Evolutionary conservation across 1,284 basidiomycete species (phyloP).

Genomic region (Austropuccinia psidii): DNA sequence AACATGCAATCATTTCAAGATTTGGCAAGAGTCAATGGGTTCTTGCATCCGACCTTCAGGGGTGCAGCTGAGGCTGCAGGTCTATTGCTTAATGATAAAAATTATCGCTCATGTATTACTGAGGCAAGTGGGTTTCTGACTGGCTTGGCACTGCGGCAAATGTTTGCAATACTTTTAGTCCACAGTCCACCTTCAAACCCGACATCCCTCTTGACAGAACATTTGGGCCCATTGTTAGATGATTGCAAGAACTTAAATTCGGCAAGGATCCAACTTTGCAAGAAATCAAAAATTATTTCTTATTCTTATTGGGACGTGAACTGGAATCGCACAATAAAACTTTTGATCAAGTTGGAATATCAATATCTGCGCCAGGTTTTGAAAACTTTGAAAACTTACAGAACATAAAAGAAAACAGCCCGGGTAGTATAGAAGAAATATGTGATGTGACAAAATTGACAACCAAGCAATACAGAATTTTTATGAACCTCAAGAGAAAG

Average conservation of each 20-base stretch:
- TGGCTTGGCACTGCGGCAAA: constrained; percentile 48
- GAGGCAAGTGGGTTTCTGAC: constrained; percentile 52
- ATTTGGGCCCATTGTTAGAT: constrained; percentile 50
- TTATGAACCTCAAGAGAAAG: too few species aligned
- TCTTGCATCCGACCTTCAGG: constrained; percentile 44
- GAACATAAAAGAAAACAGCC: too few species aligned
- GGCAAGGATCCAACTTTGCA: too few species aligned
- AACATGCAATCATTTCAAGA: constrained; percentile 49
- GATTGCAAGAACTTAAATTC: constrained; percentile 37
- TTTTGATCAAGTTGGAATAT: constrained; percentile 50
- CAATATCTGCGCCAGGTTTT: too few species aligned
- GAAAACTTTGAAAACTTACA: too few species aligned
- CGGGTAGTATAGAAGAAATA: too few species aligned
- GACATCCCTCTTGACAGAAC: constrained; percentile 49
- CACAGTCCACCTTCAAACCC: constrained; percentile 48
- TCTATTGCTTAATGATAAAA: constrained; percentile 46
- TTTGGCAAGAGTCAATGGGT: constrained; percentile 45
- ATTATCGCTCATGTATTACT: constrained; percentile 50
- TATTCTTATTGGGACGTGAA: background rate
- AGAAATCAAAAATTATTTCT: too few species aligned
- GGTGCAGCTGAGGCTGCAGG: constrained; percentile 51
- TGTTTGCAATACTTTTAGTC: constrained; percentile 51
- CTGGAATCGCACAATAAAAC: too few species aligned
- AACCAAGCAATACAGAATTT: too few species aligned
- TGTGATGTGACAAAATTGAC: constrained; percentile 39